Base-by-base conservation (phyloP, 2,329 filamentous ascomycete species). In the Calonectria leucothoes region DNA sequence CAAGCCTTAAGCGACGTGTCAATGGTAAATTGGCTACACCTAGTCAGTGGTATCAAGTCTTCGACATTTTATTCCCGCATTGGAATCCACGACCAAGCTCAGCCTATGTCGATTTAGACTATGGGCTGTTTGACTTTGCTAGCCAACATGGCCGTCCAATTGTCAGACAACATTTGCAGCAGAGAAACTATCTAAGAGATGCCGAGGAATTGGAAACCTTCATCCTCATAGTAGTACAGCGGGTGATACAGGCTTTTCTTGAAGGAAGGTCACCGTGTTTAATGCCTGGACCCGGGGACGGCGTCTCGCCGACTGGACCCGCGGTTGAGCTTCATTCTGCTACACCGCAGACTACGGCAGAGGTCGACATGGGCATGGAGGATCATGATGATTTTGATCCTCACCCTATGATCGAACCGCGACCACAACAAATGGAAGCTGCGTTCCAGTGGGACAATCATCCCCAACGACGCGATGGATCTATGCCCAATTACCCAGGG, bases 1-100 rank as follows among this genome's bases (percentile, higher is more conserved):
- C 15, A 8, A 0, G 7, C 0, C 35, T 67, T 15, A 31, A 37
- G 2, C 31, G 35, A 14, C 65, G 49, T 14, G 49, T 11, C 6
- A 67, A 23, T 29, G 0, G 15, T 27, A 57, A 2, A n/a, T 45
- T 17, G 0, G 23, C 65, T 6, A 7, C 6, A 14, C 2, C 2
- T 29, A 49, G 45, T 8, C 65, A 67, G 25, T 67, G 65, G 65
- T 57, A 67, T 25, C 5, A 67, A 35, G 31, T 67, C 15, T 57
- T 55, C 10, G 11, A 29, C 6, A 45, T 67, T 12, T 49, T 67
- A 6, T 67, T 67, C 23, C 65, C 65, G 11, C 2, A 27, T 11
- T 49, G 48, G n/a, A 17, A 25, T 20, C 23, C 20, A 11, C 8
- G 15, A 6, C 65, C 65, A 4, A 2, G 1, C 17, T 67, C 65